Evolutionary conservation across 352 stramenopile genomes (phyloP).

Genomic region (Phytopythium mirpurense): DNA sequence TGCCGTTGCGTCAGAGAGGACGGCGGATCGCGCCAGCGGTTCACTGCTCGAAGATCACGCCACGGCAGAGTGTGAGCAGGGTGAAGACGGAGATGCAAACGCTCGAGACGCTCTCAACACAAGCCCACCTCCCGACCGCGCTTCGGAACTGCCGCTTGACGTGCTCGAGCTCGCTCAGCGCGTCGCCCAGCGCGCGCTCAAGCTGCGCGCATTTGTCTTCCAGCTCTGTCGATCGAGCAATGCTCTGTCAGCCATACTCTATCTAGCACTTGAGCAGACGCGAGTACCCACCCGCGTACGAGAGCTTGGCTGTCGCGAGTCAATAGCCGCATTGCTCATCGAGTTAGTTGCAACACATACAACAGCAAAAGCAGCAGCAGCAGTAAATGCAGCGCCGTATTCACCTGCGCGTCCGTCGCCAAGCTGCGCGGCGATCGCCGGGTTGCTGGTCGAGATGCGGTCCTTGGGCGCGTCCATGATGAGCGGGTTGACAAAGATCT

Average conservation of each 20-base stretch:
- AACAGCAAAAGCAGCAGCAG: slow-evolving; percentile 8
- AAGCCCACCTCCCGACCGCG: slow-evolving; percentile 39
- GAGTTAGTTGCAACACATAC: no score
- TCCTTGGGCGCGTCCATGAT: slow-evolving; percentile 83
- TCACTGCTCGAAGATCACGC: slow-evolving; percentile 24
- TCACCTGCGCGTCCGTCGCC: slow-evolving; percentile 35
- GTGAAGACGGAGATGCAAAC: neutral
- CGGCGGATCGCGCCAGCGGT: slow-evolving; percentile 18
- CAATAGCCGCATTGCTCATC: neutral
- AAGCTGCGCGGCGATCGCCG: slow-evolving; percentile 61
- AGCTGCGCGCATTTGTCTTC: slow-evolving; percentile 43
- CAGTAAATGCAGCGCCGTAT: neutral
- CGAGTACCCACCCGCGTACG: slow-evolving; percentile 21
- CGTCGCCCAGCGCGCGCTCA: slow-evolving; percentile 32
- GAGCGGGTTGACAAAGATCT: slow-evolving; percentile 88
- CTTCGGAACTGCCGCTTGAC: slow-evolving; percentile 45
- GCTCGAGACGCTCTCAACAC: neutral
- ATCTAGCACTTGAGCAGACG: no score
- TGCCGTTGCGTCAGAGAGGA: slow-evolving; percentile 2
- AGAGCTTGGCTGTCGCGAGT: slow-evolving; percentile 26
- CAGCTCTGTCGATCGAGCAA: slow-evolving; percentile 26
- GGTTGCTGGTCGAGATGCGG: slow-evolving; percentile 71
- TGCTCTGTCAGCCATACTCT: neutral
- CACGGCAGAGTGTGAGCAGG: neutral
- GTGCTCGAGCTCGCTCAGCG: slow-evolving; percentile 40